Evolutionary conservation across 2,329 filamentous ascomycete genomes (phyloP).

Genomic region (Beauveria caledonica): DNA sequence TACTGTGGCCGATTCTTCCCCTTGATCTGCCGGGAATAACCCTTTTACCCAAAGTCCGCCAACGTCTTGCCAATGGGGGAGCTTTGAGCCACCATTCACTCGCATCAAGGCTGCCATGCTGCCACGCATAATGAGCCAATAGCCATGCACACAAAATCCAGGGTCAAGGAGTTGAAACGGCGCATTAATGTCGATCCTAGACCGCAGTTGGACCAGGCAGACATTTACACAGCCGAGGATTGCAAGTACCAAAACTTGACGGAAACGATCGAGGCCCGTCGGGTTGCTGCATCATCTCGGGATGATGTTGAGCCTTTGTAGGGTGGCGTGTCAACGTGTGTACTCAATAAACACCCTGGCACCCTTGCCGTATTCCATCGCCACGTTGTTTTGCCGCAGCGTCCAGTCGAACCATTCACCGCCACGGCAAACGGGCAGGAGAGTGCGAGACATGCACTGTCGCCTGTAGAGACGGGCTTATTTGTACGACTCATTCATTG

Average conservation of each 20-base stretch:
- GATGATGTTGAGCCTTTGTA: too few relatives aligned
- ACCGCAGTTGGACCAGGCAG: too few relatives aligned
- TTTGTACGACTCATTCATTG: not conserved
- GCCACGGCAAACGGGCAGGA: not conserved
- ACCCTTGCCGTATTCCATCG: too few relatives aligned
- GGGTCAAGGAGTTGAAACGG: too few relatives aligned
- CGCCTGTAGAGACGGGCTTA: too few relatives aligned
- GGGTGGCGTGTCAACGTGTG: too few relatives aligned
- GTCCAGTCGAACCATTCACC: not conserved
- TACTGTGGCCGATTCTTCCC: not conserved
- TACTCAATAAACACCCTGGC: not conserved
- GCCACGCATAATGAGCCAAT: not conserved
- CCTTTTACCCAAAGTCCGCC: not conserved
- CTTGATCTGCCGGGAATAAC: not conserved
- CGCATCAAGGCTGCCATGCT: too few relatives aligned
- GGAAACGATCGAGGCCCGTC: too few relatives aligned
- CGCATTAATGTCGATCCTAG: too few relatives aligned
- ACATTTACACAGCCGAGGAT: too few relatives aligned
- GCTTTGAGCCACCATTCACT: not conserved
- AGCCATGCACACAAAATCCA: too few relatives aligned
- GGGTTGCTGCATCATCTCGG: not conserved
- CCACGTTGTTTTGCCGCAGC: not conserved
- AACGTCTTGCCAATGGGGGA: not conserved
- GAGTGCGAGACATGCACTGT: not conserved
- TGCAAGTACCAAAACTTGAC: too few relatives aligned